phyloP scores from a whole-genome alignment of 768 basidiomycete genomes.

The Favolaschia claudopus region DNA sequence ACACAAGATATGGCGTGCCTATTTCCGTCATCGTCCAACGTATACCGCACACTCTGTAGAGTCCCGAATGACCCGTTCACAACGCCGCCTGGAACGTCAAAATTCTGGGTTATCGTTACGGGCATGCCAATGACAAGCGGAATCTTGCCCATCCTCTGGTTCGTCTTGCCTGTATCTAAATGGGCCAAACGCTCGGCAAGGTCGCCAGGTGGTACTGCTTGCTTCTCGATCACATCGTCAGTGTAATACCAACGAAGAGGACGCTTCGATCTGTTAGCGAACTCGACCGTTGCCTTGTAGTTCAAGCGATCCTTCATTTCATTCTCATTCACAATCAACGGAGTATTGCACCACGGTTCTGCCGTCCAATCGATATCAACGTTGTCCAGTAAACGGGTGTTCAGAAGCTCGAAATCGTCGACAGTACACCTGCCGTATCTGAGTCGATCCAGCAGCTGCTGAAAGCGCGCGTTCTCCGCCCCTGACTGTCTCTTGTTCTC shows the following conservation, averaged over 20 bases:
- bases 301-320: slow-evolving; percentile 36
- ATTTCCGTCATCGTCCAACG: slow-evolving; percentile 15
- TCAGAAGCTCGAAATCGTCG: slow-evolving; percentile 24
- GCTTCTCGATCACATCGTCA: slow-evolving; percentile 4
- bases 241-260: slow-evolving; percentile 26
- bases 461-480: not conserved
- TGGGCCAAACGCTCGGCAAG: not conserved
- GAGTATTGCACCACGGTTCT: slow-evolving; percentile 17
- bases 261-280: not conserved
- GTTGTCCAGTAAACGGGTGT: slow-evolving; percentile 2
- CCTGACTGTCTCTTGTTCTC: slow-evolving; percentile 11
- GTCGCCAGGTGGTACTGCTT: not conserved
- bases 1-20: slow-evolving; percentile 29
- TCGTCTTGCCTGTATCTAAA: slow-evolving; percentile 27
- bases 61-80: slow-evolving; percentile 36
- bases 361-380: not conserved
- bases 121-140: slow-evolving; percentile 42
- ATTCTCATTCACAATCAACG: slow-evolving; percentile 34
- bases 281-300: slow-evolving; percentile 20
- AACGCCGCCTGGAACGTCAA: slow-evolving; percentile 32
- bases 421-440: slow-evolving; percentile 20
- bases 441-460: not conserved
- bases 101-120: slow-evolving; percentile 38
- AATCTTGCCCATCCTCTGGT: slow-evolving; percentile 25
- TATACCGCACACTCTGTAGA: slow-evolving; percentile 22